phyloP scores from a whole-genome alignment of 2,329 filamentous ascomycete species.

The Fusarium xylarioides region DNA sequence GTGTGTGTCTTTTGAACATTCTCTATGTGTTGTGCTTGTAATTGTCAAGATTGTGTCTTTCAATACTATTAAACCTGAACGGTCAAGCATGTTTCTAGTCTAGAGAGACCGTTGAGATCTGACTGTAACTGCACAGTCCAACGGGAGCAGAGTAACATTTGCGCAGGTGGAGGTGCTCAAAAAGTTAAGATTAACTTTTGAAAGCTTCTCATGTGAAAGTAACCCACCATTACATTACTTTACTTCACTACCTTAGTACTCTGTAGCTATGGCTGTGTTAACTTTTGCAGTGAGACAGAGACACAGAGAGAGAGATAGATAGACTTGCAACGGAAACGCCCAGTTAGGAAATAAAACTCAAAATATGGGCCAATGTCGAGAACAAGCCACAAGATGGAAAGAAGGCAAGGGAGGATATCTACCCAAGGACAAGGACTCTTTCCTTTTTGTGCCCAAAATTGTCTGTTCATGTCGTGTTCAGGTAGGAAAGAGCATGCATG shows the following conservation, averaged over 20 bases:
- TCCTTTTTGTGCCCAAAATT: not conserved
- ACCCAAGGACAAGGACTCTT: constrained; percentile 5
- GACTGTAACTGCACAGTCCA: constrained; percentile 15
- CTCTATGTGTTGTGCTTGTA: not conserved
- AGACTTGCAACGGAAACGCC: constrained; percentile 16
- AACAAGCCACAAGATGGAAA: not conserved
- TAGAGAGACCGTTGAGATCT: constrained; percentile 17
- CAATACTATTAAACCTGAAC: not conserved
- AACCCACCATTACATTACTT: not conserved
- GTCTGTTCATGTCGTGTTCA: not conserved
- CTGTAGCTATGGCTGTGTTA: not conserved
- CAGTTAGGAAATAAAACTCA: constrained; percentile 8
- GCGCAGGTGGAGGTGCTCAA: not conserved
- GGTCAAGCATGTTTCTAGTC: constrained; percentile 7
- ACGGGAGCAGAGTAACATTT: not conserved
- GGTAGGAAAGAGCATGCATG: constrained; percentile 13
- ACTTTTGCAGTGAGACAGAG: constrained; percentile 1
- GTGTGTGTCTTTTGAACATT: not conserved
- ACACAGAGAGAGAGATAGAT: not conserved
- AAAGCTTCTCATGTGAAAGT: not conserved
- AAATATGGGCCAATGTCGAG: not conserved
- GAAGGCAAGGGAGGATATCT: not conserved
- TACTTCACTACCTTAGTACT: not conserved
- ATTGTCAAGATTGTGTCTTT: not conserved
- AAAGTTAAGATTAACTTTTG: not conserved